A percentile compares a stretch with the other conserved stretches of the same genome.
phyloP scores from a whole-genome alignment of 495 filamentous ascomycete genomes.

The Penicillium dipodomyicola region DNA sequence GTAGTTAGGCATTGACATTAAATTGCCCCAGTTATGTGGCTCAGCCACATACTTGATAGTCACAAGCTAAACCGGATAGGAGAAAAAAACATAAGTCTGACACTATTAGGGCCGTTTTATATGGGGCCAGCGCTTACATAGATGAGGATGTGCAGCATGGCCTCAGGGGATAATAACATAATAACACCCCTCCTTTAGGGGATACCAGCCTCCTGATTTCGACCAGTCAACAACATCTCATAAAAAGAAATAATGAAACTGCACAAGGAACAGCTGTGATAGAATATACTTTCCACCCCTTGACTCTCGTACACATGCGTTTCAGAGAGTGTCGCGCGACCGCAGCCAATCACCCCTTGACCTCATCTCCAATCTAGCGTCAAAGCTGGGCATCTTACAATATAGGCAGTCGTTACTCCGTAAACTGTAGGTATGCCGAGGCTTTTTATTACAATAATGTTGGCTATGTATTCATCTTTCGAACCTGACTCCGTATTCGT shows the following conservation, averaged over 20 bases:
- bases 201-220: constrained; percentile 13
- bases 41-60: not conserved
- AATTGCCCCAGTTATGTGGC: not conserved
- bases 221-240: not conserved
- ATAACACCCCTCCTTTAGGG: not conserved
- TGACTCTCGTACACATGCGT: not conserved
- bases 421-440: not conserved
- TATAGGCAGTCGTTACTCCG: not conserved
- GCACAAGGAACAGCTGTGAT: not conserved
- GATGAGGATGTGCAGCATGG: constrained; percentile 23
- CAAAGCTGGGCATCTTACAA: constrained; percentile 11
- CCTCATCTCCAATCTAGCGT: not conserved
- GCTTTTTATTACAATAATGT: not conserved
- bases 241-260: not conserved
- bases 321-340: constrained; percentile 14
- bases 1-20: not conserved
- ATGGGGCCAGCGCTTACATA: constrained; percentile 13
- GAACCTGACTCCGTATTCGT: constrained; percentile 8
- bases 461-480: not conserved
- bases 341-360: constrained; percentile 8
- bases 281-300: constrained; percentile 1
- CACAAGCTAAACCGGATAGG: not conserved
- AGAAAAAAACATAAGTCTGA: constrained; percentile 1
- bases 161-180: constrained; percentile 7
- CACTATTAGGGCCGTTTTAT: constrained; percentile 7